phyloP scores from a whole-genome alignment of 208 protist species.

The Balamuthia mandrillaris region DNA sequence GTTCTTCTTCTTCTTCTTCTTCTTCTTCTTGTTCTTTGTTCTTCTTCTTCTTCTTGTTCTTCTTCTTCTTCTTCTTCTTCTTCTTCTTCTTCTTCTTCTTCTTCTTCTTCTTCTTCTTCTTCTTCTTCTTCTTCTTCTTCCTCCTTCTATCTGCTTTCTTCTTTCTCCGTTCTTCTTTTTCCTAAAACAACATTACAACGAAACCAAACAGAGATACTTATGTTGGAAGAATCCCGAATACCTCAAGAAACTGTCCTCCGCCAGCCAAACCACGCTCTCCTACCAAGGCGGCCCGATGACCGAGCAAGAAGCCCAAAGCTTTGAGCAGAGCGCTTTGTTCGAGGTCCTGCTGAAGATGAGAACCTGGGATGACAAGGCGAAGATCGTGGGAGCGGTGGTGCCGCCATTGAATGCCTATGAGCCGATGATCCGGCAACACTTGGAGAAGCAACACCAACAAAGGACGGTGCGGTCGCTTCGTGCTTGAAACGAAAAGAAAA shows the following conservation, averaged over 20 bases:
- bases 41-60: no score
- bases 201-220: neutral
- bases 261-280: conserved; percentile 19
- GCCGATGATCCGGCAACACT: conserved; percentile 11
- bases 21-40: no score
- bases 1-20: no score
- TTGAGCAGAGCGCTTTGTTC: conserved; percentile 1
- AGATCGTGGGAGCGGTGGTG: conserved; percentile 12
- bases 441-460: no score
- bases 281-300: conserved; percentile 25
- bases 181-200: no score
- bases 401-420: neutral
- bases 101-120: no score
- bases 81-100: neutral
- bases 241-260: neutral
- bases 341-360: conserved; percentile 15
- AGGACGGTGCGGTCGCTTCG: no score
- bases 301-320: neutral
- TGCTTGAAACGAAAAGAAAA: no score
- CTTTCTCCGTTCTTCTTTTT: no score
- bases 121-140: no score
- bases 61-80: neutral
- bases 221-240: conserved; percentile 12
- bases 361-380: conserved; percentile 38
- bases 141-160: no score